Conservation (phyloP, 2,329 filamentous ascomycete genomes). For the Fusarium oxysporum region DNA sequence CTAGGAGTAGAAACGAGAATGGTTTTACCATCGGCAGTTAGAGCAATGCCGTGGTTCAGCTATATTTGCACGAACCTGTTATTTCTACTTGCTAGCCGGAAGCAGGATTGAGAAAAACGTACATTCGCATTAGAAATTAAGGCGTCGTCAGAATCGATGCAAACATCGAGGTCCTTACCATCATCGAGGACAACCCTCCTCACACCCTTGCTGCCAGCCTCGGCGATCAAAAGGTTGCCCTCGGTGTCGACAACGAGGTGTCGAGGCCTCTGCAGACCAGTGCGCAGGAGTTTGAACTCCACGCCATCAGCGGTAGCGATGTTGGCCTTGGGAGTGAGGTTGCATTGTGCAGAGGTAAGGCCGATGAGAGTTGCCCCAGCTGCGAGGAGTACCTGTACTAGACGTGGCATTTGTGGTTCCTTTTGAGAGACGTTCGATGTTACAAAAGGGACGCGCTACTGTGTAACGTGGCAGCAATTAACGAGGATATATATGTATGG, state of each 20-base stretch:
- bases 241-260: conserved; percentile 5
- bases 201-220: neutral
- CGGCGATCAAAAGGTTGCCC: conserved; percentile 6
- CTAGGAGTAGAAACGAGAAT: conserved; percentile 16
- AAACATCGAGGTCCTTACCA: conserved; percentile 11
- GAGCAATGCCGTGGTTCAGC: conserved; percentile 13
- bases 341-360: conserved; percentile 3
- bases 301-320: conserved; percentile 11
- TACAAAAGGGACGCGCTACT: neutral
- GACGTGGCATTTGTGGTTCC: neutral
- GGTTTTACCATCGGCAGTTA: conserved; percentile 9
- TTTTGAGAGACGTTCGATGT: too few relatives aligned
- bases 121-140: conserved; percentile 3
- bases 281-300: neutral
- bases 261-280: conserved; percentile 1
- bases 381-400: conserved; percentile 3
- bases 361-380: neutral
- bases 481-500: neutral
- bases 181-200: conserved; percentile 12
- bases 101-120: neutral
- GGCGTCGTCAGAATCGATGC: conserved; percentile 7
- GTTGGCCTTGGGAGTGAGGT: neutral
- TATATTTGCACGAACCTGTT: neutral
- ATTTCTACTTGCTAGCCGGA: neutral
- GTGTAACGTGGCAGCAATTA: too few relatives aligned